phyloP scores from a whole-genome alignment of 2,329 filamentous ascomycete genomes.

The Aspergillus vadensis region DNA sequence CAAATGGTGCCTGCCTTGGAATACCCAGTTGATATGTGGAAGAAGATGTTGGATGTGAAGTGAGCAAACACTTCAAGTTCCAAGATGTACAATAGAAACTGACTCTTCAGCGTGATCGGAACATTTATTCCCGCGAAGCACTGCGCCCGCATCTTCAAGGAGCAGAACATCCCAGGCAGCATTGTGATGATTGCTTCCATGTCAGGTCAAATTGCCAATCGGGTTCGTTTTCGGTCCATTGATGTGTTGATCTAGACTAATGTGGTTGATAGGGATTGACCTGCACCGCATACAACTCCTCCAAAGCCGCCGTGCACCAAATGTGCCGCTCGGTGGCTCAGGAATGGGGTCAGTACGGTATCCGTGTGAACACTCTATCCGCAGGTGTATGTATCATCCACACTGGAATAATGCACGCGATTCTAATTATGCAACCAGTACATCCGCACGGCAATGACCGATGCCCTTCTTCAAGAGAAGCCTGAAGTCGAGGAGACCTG shows the following conservation, averaged over 20 bases:
- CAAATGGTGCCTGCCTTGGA: constrained; percentile 51
- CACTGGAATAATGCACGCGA: background rate
- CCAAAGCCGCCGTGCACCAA: constrained; percentile 53
- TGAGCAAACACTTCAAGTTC: constrained; percentile 7
- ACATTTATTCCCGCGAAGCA: constrained; percentile 40
- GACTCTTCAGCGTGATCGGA: constrained; percentile 32
- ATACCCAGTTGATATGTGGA: constrained; percentile 43
- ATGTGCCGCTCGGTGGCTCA: constrained; percentile 52
- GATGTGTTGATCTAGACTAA: background rate
- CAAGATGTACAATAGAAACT: background rate
- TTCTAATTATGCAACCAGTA: constrained; percentile 34
- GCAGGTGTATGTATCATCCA: constrained; percentile 56
- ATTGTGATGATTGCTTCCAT: constrained; percentile 71
- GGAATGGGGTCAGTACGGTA: constrained; percentile 61
- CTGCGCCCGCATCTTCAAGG: constrained; percentile 54
- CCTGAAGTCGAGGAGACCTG: constrained; percentile 56
- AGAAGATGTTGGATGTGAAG: constrained; percentile 41
- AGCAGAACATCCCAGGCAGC: constrained; percentile 57
- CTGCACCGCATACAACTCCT: constrained; percentile 61
- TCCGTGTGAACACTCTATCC: constrained; percentile 79
- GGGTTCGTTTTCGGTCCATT: constrained; percentile 28
- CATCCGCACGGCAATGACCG: constrained; percentile 54
- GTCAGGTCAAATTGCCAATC: constrained; percentile 68
- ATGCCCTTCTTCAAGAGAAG: constrained; percentile 47
- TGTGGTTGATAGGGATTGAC: constrained; percentile 53